Conservation (phyloP, 2,329 filamentous ascomycete species). For the Cladobotryum protrusum region DNA sequence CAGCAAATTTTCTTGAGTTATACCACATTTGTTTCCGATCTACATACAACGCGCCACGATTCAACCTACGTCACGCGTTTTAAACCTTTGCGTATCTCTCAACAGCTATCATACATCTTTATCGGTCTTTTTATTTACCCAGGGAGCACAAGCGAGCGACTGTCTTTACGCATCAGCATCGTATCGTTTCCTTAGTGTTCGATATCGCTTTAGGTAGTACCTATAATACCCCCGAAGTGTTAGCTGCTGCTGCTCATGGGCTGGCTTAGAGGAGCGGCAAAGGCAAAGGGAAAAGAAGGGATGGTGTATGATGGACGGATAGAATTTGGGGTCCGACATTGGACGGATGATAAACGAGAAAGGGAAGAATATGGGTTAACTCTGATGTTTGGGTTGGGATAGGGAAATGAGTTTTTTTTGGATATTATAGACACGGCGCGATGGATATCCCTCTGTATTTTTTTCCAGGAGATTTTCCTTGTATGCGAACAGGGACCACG, state of each 20-base stretch:
- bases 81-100: background rate
- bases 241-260: background rate
- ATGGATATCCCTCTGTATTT: background rate
- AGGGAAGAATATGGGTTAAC: too few relatives aligned
- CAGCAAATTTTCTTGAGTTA: background rate
- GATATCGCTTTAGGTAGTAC: constrained; percentile 89
- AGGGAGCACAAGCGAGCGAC: background rate
- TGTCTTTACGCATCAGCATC: constrained; percentile 36
- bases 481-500: too few relatives aligned
- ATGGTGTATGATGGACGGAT: background rate
- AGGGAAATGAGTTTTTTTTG: background rate
- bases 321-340: too few relatives aligned
- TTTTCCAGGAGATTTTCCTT: background rate
- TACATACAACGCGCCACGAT: background rate
- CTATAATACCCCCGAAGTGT: constrained; percentile 35
- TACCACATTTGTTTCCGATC: background rate
- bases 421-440: background rate
- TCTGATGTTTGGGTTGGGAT: too few relatives aligned
- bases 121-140: background rate
- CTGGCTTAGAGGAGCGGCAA: background rate
- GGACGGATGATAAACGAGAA: too few relatives aligned
- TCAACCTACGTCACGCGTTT: background rate
- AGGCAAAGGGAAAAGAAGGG: background rate
- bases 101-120: background rate
- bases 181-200: constrained; percentile 77